Evolutionary conservation across 1,139 yeast genomes (phyloP), one percentile per base, ranked within the genome.

Genomic region (Schwanniomyces etchellsii): DNA sequence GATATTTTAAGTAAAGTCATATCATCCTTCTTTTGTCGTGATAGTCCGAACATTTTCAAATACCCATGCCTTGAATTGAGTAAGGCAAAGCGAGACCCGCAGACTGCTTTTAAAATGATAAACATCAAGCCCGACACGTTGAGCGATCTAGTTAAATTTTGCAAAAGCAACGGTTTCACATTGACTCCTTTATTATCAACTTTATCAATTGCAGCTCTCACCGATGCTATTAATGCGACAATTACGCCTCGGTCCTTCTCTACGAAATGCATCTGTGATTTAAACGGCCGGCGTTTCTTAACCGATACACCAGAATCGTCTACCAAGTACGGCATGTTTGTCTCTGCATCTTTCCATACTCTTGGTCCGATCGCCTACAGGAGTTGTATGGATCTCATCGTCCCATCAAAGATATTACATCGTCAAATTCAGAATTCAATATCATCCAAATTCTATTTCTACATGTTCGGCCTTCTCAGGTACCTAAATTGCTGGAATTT

Each of bases 271-370:
- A n/a, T n/a, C n/a, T n/a, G n/a, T n/a, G 52, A 50, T 2, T 29
- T 57, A 14, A 40, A 49, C 21, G 64, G 62, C 2, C 44, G 66
- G 29, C 35, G 60, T 21, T 58, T 43, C 28, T 37, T 30, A 16
- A 50, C 55, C 0, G 41, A 42, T 6, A 20, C 27, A 3, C 21
- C 17, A 7, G 30, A 39, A 2, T 7, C 21, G 21, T 33, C 38
- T 9, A 36, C 45, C 28, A 38, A 38, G 22, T 57, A 47, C 35
- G 52, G 47, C 5, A 35, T 43, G 5, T 35, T 37, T 24, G 53
- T 55, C 5, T 10, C 20, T 5, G 6, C 13, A 5, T 12, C 15
- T 14, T 10, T 5, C 6, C 7, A n/a, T 15, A 7, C 9, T 5
- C 15, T 26, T 7, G 13, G 11, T 5, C 28, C n/a, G 5, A 16